Conservation (phyloP, 2,329 filamentous ascomycete species). For the Colletotrichum australisinense region DNA sequence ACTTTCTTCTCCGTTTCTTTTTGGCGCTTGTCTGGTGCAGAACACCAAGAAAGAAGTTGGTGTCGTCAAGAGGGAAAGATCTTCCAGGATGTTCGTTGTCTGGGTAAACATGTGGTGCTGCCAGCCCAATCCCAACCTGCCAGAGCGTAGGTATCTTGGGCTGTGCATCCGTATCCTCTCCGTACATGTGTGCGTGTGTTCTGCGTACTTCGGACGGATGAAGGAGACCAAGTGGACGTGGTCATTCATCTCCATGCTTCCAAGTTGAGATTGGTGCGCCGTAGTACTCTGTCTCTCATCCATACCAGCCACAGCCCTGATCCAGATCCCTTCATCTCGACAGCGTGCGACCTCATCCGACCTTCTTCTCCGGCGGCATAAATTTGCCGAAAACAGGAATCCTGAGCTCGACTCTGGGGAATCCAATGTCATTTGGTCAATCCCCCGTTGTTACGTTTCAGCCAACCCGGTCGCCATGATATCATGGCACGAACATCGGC, state of each 20-base stretch:
- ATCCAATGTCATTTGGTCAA: slow-evolving; percentile 2
- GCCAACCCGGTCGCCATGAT: slow-evolving; percentile 20
- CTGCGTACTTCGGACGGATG: slow-evolving; percentile 1
- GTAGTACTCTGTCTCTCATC: slow-evolving; percentile 27
- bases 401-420: neutral
- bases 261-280: slow-evolving; percentile 9
- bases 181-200: neutral
- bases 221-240: neutral
- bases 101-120: slow-evolving; percentile 9
- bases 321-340: slow-evolving; percentile 25
- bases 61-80: neutral
- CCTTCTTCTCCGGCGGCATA: neutral
- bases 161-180: neutral
- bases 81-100: slow-evolving; percentile 18
- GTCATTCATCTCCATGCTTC: neutral
- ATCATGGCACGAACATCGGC: slow-evolving; percentile 5
- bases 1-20: slow-evolving; percentile 19
- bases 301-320: slow-evolving; percentile 25
- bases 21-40: slow-evolving; percentile 19
- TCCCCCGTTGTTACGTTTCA: slow-evolving; percentile 12
- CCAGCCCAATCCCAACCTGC: neutral
- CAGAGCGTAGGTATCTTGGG: neutral
- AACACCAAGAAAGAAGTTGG: neutral
- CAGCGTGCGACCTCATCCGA: slow-evolving; percentile 5
- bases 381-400: slow-evolving; percentile 15